phyloP scores from a whole-genome alignment of 2,329 filamentous ascomycete species.

The Aspergillus sojae region DNA sequence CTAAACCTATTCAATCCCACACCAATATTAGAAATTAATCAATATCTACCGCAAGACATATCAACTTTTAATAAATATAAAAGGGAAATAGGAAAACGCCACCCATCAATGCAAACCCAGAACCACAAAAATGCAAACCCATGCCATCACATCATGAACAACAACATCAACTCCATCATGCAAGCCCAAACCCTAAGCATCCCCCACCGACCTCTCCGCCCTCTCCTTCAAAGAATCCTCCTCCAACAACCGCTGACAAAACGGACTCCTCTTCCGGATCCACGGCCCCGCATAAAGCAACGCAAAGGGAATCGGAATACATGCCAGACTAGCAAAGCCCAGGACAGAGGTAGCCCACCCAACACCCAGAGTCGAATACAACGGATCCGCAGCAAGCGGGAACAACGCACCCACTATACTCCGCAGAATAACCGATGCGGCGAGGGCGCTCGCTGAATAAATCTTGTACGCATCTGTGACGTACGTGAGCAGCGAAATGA shows the following conservation, averaged over 20 bases:
- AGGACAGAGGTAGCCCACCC: conserved; percentile 46
- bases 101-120: not conserved
- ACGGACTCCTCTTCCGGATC: conserved; percentile 33
- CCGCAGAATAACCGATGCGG: conserved; percentile 54
- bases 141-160: not conserved
- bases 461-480: conserved; percentile 69
- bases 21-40: not conserved
- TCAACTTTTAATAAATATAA: not conserved
- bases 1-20: not conserved
- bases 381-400: conserved; percentile 51
- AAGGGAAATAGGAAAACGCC: not conserved
- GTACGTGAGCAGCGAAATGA: conserved; percentile 67
- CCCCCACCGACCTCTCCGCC: not conserved
- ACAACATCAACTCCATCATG: not conserved
- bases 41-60: not conserved
- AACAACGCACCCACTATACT: conserved; percentile 58
- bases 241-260: conserved; percentile 33
- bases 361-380: conserved; percentile 43
- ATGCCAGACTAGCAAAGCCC: conserved; percentile 42
- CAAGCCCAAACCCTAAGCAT: not conserved
- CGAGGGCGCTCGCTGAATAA: conserved; percentile 61
- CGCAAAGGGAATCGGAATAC: conserved; percentile 45
- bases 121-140: not conserved
- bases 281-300: conserved; percentile 33
- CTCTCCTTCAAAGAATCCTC: conserved; percentile 19